phyloP scores from a whole-genome alignment of 2,329 filamentous ascomycete genomes.

The Beauveria caledonica region DNA sequence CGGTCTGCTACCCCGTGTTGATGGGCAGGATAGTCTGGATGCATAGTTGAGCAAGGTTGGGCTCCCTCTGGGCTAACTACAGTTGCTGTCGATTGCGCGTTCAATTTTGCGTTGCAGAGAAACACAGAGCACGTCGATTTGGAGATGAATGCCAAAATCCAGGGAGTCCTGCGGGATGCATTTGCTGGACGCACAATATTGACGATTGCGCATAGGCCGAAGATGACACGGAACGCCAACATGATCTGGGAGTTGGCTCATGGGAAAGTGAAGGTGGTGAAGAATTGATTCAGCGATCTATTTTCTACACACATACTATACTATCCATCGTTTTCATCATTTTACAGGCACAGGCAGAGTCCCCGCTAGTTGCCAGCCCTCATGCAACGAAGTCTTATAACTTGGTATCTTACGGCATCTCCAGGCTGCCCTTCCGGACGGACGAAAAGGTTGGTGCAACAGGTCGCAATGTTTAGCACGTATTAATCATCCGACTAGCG shows the following conservation, averaged over 20 bases:
- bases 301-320: too few species aligned
- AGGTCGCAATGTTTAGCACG: background rate
- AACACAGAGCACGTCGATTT: slow-evolving; percentile 8
- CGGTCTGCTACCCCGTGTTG: slow-evolving; percentile 12
- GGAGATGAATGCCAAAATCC: slow-evolving; percentile 11
- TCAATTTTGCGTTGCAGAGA: slow-evolving; percentile 14
- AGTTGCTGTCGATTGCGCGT: background rate
- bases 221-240: slow-evolving; percentile 6
- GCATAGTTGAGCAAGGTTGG: slow-evolving; percentile 20
- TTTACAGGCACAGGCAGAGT: too few species aligned
- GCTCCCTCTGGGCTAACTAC: slow-evolving; percentile 22
- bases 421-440: too few species aligned
- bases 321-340: too few species aligned
- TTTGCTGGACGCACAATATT: slow-evolving; percentile 13
- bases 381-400: too few species aligned
- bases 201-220: slow-evolving; percentile 11
- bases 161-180: slow-evolving; percentile 9
- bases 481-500: background rate
- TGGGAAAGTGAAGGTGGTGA: background rate
- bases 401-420: too few species aligned
- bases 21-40: slow-evolving; percentile 26
- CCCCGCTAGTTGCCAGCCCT: too few species aligned
- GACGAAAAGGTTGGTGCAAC: background rate
- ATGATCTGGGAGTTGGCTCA: background rate
- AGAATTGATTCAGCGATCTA: background rate